Conservation (phyloP, 768 basidiomycete species). For the Termitomyces sp. region DNA sequence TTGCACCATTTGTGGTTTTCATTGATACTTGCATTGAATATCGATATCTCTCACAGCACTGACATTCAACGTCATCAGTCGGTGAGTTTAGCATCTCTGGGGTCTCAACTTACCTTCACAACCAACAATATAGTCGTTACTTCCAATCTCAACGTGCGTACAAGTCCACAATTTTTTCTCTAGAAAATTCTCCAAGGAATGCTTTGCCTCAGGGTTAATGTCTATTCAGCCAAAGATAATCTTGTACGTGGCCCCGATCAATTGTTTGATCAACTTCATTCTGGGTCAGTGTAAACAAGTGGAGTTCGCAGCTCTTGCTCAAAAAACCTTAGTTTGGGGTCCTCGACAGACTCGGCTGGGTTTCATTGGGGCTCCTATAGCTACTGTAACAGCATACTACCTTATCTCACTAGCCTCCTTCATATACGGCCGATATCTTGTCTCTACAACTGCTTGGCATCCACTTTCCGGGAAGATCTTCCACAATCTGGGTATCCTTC, state of each 20-base stretch:
- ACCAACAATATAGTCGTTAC: neutral
- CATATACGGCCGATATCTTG: constrained; percentile 53
- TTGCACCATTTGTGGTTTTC: neutral
- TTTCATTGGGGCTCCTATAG: constrained; percentile 88
- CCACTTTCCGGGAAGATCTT: constrained; percentile 62
- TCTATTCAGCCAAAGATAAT: neutral
- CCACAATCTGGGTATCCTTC: constrained; percentile 56
- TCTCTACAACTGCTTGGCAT: constrained; percentile 76
- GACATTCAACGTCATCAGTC: neutral
- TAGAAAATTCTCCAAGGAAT: neutral
- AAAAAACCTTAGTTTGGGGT: constrained; percentile 63
- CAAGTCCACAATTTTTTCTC: neutral
- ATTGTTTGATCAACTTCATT: constrained; percentile 55
- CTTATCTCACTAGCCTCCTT: constrained; percentile 59
- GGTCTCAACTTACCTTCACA: neutral
- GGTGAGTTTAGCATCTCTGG: neutral
- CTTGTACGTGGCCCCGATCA: neutral
- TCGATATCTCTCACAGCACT: neutral
- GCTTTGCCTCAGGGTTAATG: neutral
- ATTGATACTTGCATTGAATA: neutral
- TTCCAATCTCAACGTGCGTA: neutral
- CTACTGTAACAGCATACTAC: constrained; percentile 82
- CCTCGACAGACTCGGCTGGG: constrained; percentile 72
- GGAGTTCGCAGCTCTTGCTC: neutral
- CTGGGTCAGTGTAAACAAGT: constrained; percentile 45